phyloP scores from a whole-genome alignment of 1,284 basidiomycete genomes.

The Sanguinoderma infundibulare region DNA sequence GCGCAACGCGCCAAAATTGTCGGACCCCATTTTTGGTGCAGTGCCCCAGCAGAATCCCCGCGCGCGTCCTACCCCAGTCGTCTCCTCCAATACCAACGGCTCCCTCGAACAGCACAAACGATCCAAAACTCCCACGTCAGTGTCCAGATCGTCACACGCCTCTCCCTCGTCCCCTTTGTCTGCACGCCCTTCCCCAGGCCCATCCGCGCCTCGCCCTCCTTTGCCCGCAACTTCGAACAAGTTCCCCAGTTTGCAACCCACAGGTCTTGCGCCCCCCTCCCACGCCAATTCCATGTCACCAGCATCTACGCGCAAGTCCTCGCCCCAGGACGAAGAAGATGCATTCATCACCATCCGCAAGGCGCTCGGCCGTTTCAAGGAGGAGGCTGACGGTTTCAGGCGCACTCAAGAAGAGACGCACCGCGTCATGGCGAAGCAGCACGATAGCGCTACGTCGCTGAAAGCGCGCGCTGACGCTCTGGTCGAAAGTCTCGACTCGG shows the following conservation, averaged over 20 bases:
- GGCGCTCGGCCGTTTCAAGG: constrained; percentile 8
- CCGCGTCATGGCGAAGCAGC: constrained; percentile 9
- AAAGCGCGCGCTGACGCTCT: constrained; percentile 10
- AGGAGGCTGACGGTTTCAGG: constrained; percentile 3
- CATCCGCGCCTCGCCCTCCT: background rate
- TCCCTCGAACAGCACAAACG: background rate
- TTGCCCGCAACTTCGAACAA: background rate
- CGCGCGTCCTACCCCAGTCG: background rate
- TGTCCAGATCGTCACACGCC: background rate
- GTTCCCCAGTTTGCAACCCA: background rate
- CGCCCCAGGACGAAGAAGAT: constrained; percentile 4
- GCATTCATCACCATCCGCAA: background rate
- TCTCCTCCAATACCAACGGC: background rate
- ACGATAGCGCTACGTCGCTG: constrained; percentile 13
- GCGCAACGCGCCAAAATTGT: background rate
- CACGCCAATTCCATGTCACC: background rate
- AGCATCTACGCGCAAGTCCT: background rate
- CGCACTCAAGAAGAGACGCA: constrained; percentile 8
- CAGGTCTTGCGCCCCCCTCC: background rate
- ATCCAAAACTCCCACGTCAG: background rate
- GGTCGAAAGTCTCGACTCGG: background rate
- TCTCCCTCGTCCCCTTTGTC: background rate
- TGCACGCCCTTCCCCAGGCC: background rate
- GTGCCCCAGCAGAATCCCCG: background rate
- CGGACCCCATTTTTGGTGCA: background rate